Conservation (phyloP, 2,329 filamentous ascomycete genomes). For the Trichophyton rubrum region DNA sequence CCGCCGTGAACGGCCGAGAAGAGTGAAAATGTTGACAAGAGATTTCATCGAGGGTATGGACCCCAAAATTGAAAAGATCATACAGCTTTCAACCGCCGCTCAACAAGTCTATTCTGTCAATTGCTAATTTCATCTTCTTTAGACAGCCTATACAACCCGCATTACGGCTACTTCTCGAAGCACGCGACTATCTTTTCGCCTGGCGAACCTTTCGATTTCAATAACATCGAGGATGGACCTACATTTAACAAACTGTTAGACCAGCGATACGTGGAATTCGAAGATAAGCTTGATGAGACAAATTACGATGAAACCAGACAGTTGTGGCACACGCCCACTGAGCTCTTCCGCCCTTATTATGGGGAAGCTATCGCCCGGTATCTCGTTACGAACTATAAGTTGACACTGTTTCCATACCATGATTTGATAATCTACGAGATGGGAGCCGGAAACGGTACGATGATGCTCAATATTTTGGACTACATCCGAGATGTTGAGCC, state of each 20-base stretch:
- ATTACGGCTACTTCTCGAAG: constrained; percentile 93
- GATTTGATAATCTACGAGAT: constrained; percentile 98
- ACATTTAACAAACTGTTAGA: constrained; percentile 69
- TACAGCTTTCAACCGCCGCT: background rate
- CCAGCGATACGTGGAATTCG: constrained; percentile 74
- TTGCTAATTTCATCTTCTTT: constrained; percentile 7
- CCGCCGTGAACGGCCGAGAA: constrained; percentile 61
- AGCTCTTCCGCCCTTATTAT: constrained; percentile 92
- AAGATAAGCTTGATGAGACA: constrained; percentile 68
- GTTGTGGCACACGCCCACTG: constrained; percentile 96
- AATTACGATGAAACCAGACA: constrained; percentile 66
- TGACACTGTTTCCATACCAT: constrained; percentile 87
- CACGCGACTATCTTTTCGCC: constrained; percentile 93
- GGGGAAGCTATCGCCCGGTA: constrained; percentile 96
- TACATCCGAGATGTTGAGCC: constrained; percentile 84
- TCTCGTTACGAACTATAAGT: constrained; percentile 87
- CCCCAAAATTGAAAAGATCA: background rate
- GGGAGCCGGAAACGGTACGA: constrained; percentile 89
- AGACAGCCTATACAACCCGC: constrained; percentile 90
- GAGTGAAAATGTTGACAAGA: constrained; percentile 92
- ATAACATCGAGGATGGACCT: constrained; percentile 64
- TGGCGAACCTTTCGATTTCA: constrained; percentile 83
- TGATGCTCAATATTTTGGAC: constrained; percentile 97
- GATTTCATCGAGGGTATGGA: constrained; percentile 85
- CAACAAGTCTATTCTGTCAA: background rate